Evolutionary conservation across 1,284 basidiomycete species (phyloP), one percentile per base, ranked within the genome.

Genomic region (Fomitopsis betulina): DNA sequence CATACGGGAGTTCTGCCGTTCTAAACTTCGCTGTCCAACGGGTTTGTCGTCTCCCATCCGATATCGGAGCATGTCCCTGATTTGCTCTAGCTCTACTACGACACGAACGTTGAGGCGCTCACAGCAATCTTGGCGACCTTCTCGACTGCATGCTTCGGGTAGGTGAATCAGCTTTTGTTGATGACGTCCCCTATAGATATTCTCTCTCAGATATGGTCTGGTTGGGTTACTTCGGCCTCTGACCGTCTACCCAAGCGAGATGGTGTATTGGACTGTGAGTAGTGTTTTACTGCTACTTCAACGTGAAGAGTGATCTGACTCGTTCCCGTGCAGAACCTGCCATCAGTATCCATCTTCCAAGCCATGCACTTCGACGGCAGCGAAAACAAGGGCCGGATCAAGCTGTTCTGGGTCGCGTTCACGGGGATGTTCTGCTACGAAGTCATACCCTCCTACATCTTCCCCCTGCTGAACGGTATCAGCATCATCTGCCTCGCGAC

Each of bases 161-260:
- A 30, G 5, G 60, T 54, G 73, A 37, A 62, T 3, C 7, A 23
- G 5, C 15, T 43, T n/a, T 4, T n/a, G 37, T 21, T 2, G 33
- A 35, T 33, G 19, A 19, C 27, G 23, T 5, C 30, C 38, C 23
- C 6, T 9, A 6, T 53, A 7, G 15, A 54, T 27, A 19, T 23
- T 21, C 7, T 10, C 12, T 12, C 30, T 17, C 49, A 81, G 79
- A 13, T 87, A 85, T 63, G 84, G 84, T 8, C 70, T 88, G 2
- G 79, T 85, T 30, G 83, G 83, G 3, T 65, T 85, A 6, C 68
- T 84, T 8, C 78, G 82, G 3, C 82, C 82, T 10, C 75, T 87
- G 47, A 82, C 83, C 0, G 86, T 88, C 17, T 84, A 85, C 67
- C 86, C 87, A 0, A 82, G 83, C n/a, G 82, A 85, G 68, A 86